phyloP scores from a whole-genome alignment of 2,329 filamentous ascomycete species.

The Trichophyton verrucosum region DNA sequence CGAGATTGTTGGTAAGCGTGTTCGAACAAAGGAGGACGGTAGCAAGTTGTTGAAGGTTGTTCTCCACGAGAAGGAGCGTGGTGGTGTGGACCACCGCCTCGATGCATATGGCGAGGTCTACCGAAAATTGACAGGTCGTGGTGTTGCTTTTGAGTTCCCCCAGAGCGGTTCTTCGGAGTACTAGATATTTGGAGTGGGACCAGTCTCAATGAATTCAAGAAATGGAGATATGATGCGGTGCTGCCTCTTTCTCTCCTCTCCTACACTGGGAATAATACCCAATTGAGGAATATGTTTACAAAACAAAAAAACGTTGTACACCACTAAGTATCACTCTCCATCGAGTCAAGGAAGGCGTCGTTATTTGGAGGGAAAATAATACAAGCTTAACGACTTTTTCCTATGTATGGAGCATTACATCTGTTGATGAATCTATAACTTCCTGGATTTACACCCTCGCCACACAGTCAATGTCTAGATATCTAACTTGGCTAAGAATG shows the following conservation, averaged over 20 bases:
- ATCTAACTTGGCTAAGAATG: neutral
- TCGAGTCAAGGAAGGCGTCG: neutral
- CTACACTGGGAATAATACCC: constrained; percentile 1
- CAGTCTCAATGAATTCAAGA: constrained; percentile 1
- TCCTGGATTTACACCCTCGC: neutral
- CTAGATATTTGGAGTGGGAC: constrained; percentile 40
- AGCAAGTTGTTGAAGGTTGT: constrained; percentile 98
- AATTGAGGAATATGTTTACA: neutral
- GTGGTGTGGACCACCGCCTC: constrained; percentile 97
- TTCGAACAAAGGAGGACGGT: constrained; percentile 97
- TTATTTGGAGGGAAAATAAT: constrained; percentile 5
- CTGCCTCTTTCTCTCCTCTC: constrained; percentile 7
- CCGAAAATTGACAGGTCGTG: constrained; percentile 91
- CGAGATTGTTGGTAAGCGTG: constrained; percentile 98
- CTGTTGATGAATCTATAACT: neutral
- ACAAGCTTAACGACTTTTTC: constrained; percentile 2
- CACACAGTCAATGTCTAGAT: neutral
- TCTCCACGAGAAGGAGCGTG: constrained; percentile 99
- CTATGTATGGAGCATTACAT: neutral
- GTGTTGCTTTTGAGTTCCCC: constrained; percentile 97
- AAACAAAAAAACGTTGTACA: constrained; percentile 1
- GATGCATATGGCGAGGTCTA: constrained; percentile 99
- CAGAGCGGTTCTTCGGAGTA: constrained; percentile 67
- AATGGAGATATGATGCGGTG: constrained; percentile 2
- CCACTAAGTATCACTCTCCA: constrained; percentile 3